phyloP scores from a whole-genome alignment of 345 rosid species.

The Aethionema arabicum region DNA sequence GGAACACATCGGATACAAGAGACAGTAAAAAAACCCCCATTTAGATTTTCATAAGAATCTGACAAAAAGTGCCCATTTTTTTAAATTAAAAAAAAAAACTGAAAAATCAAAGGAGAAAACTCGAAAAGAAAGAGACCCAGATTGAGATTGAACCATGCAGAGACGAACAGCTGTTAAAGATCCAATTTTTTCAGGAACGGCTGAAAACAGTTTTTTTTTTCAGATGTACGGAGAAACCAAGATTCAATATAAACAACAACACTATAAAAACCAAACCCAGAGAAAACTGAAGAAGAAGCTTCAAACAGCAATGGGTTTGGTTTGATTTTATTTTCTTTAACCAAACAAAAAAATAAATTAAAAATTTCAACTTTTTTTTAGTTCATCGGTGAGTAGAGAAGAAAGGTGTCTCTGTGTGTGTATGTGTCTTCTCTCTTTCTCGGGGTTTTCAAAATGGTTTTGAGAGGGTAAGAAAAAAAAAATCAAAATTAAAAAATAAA shows the following conservation, averaged over 20 bases:
- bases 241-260: conserved; percentile 18
- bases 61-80: conserved; percentile 55
- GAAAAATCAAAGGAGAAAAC: background rate
- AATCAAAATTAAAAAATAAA: background rate
- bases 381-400: conserved; percentile 55
- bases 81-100: background rate
- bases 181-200: conserved; percentile 9
- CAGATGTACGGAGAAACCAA: conserved; percentile 32
- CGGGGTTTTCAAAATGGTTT: conserved; percentile 86
- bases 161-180: conserved; percentile 38
- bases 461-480: conserved; percentile 47
- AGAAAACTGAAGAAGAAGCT: conserved; percentile 20
- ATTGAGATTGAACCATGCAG: conserved; percentile 50
- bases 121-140: conserved; percentile 39
- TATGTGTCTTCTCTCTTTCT: conserved; percentile 60
- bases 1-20: conserved; percentile 62
- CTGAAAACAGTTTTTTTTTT: conserved; percentile 16
- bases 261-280: conserved; percentile 18
- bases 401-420: conserved; percentile 16
- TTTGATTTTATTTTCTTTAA: conserved; percentile 32
- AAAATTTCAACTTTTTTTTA: conserved; percentile 39
- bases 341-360: conserved; percentile 46
- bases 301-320: conserved; percentile 46
- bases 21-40: conserved; percentile 38
- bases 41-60: conserved; percentile 54